phyloP scores from a whole-genome alignment of 1,284 basidiomycete genomes.

The Meira miltonrushii region DNA sequence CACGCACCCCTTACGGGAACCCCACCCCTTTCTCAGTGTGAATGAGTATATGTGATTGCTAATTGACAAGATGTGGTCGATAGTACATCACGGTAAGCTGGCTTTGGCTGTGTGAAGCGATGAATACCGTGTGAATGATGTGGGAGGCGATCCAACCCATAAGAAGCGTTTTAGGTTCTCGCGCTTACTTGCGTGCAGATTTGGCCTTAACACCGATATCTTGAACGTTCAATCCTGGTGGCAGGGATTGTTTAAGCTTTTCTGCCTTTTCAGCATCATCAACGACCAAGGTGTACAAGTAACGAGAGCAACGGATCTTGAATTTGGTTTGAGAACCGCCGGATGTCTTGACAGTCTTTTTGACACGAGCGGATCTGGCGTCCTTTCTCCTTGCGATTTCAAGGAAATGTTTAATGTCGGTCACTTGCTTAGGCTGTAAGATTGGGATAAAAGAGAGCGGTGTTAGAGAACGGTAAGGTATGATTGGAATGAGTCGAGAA shows the following conservation, averaged over 20 bases:
- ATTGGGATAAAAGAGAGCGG: too few relatives aligned
- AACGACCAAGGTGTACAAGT: conserved; percentile 93
- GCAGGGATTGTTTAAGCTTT: conserved; percentile 91
- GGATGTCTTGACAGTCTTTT: conserved; percentile 78
- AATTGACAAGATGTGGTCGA: conserved; percentile 2
- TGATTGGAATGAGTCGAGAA: not conserved
- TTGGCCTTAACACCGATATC: conserved; percentile 18
- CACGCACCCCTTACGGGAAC: not conserved
- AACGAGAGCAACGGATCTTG: conserved; percentile 95
- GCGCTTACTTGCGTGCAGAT: conserved; percentile 14
- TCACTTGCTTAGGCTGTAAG: conserved; percentile 86
- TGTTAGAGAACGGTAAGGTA: too few relatives aligned
- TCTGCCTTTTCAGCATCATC: conserved; percentile 97
- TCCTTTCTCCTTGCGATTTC: conserved; percentile 80
- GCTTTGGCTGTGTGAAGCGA: too few relatives aligned
- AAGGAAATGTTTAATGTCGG: conserved; percentile 98
- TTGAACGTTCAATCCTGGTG: conserved; percentile 58
- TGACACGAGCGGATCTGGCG: conserved; percentile 85
- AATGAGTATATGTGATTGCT: not conserved
- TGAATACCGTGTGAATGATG: too few relatives aligned
- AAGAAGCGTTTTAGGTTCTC: too few relatives aligned
- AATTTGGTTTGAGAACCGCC: conserved; percentile 77
- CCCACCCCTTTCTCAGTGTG: not conserved
- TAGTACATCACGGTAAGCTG: not conserved
- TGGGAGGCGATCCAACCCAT: too few relatives aligned